A percentile compares a stretch with the other conserved stretches of the same genome.
phyloP scores from a whole-genome alignment of 805 yeast genomes.

The Cyberlindnera petersonii region DNA sequence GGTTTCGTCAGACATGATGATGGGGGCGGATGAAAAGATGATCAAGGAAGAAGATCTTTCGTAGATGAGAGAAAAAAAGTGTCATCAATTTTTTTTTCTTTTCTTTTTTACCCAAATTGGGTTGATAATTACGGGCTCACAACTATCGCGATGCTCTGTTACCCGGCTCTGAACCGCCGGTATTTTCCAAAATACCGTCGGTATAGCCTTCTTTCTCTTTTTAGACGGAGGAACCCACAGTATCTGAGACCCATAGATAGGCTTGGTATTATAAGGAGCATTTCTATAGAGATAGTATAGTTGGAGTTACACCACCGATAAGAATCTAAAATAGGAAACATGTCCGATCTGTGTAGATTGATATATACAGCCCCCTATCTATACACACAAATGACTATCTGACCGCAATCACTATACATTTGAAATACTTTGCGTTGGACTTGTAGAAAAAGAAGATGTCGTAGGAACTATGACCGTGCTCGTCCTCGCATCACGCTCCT shows the following conservation, averaged over 20 bases:
- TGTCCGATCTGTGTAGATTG: too few relatives aligned
- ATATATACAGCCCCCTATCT: too few relatives aligned
- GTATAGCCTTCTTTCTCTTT: background rate
- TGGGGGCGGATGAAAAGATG: background rate
- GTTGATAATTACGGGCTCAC: background rate
- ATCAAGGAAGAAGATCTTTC: too few relatives aligned
- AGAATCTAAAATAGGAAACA: too few relatives aligned
- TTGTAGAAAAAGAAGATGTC: constrained; percentile 4
- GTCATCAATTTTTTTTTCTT: constrained; percentile 1
- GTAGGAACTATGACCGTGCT: constrained; percentile 22
- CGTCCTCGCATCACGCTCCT: constrained; percentile 18
- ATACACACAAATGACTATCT: too few relatives aligned
- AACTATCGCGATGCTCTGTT: too few relatives aligned
- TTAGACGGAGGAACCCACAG: constrained; percentile 4
- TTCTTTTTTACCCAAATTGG: background rate
- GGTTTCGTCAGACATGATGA: constrained; percentile 22
- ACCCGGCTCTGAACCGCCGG: too few relatives aligned
- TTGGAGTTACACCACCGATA: too few relatives aligned
- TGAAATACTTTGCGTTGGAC: background rate
- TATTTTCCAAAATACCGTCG: constrained; percentile 1
- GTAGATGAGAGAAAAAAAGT: background rate
- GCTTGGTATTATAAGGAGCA: too few relatives aligned
- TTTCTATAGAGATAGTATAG: too few relatives aligned
- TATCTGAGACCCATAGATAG: too few relatives aligned
- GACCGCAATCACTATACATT: background rate